Evolutionary conservation across 2,329 filamentous ascomycete genomes (phyloP), one percentile per base, ranked within the genome.

Genomic region (Fusarium hostae): DNA sequence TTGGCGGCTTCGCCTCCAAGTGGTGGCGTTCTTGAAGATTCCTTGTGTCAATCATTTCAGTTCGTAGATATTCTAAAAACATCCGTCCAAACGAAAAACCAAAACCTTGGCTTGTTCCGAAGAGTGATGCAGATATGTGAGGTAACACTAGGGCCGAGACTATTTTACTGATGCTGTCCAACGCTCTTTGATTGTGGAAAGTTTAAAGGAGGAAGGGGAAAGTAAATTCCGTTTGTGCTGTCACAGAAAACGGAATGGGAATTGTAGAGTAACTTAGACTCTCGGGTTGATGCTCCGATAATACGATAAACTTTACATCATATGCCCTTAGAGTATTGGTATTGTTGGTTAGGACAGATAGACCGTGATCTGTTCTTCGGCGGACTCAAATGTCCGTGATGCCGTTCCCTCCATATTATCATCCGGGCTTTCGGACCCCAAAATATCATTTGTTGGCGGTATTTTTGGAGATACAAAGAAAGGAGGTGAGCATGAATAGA

Each of bases 221-320:
- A 40, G 30, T 37, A 11, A 59, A 55, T 40, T 32, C 37, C 43
- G 48, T 56, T 66, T 71, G 20, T 57, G 34, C 56, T 66, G 39
- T 40, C 52, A 62, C 43, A 15, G 41, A 44, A 72, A 66, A 70
- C 57, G 68, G 47, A 52, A 66, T 72, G 69, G 69, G 60, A 70
- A 54, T 70, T 56, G n/a, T 20, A 47, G 59, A 56, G 43, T 44
- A 34, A n/a, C n/a, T 24, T 4, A 34, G 30, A 35, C 40, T 44
- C 37, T 51, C 22, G 47, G 44, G 18, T 37, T 50, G 39, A 43
- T 45, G 39, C 44, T 52, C 43, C 20, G 22, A 13, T 18, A 10
- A 50, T 64, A 34, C 13, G 9, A 44, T 50, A 50, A 13, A 58
- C 26, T 66, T 57, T 65, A 7, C 24, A 22, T 24, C 8, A 15